A percentile compares a stretch with the other conserved stretches of the same genome.
Evolutionary conservation across 805 yeast species (phyloP).

Genomic region (Kodamaea sagamina): DNA sequence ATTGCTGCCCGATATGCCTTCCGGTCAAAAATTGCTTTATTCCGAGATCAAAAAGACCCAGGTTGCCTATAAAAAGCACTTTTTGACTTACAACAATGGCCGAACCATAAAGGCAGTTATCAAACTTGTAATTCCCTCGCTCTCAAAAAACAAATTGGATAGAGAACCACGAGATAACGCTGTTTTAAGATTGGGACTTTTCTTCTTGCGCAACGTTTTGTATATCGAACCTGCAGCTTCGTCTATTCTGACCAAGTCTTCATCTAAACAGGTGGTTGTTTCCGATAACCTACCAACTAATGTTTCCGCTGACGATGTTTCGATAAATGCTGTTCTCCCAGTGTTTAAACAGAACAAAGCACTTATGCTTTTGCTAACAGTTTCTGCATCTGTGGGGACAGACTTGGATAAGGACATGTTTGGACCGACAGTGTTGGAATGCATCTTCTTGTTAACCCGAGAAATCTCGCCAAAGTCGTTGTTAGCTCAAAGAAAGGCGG

Average conservation of each 20-base stretch:
- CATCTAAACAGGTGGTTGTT: conserved; percentile 28
- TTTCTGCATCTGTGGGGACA: conserved; percentile 62
- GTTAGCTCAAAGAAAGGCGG: conserved; percentile 1
- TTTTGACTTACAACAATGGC: conserved; percentile 61
- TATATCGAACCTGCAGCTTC: conserved; percentile 71
- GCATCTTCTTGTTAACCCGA: conserved; percentile 61
- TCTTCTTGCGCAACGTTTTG: conserved; percentile 75
- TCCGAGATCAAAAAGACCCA: conserved; percentile 68
- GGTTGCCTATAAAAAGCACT: conserved; percentile 64
- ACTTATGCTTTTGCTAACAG: conserved; percentile 67
- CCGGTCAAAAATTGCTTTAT: conserved; percentile 57
- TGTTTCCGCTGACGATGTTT: conserved; percentile 65
- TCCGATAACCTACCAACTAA: conserved; percentile 55
- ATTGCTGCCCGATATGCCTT: conserved; percentile 58
- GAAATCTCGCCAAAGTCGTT: not conserved
- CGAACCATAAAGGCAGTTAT: conserved; percentile 67
- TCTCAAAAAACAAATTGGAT: conserved; percentile 51
- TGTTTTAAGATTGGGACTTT: conserved; percentile 68
- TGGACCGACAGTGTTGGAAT: conserved; percentile 66
- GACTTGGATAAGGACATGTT: conserved; percentile 65
- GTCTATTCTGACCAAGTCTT: conserved; percentile 48
- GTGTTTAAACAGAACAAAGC: conserved; percentile 73
- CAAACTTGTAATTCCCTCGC: conserved; percentile 63
- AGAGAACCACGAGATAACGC: conserved; percentile 73
- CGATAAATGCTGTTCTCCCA: conserved; percentile 55